Evolutionary conservation across 345 rosid species (phyloP).

Genomic region (Pelargonium nanum): DNA sequence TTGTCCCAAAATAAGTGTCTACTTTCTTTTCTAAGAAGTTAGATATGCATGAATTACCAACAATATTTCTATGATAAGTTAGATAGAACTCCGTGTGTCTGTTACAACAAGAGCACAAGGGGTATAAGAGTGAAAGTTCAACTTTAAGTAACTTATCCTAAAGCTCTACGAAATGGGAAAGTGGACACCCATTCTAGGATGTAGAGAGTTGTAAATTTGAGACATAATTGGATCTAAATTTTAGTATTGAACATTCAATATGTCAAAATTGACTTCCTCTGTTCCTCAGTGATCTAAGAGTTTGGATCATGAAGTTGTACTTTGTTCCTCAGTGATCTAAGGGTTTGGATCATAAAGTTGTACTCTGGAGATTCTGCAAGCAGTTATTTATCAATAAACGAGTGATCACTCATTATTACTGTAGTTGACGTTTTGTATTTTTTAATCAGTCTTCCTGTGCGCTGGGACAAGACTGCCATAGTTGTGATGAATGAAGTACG

Average conservation of each 20-base stretch:
- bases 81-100: too few relatives aligned
- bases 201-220: too few relatives aligned
- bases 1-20: too few relatives aligned
- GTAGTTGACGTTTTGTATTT: conserved; percentile 1
- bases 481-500: conserved; percentile 92
- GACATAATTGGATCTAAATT: too few relatives aligned
- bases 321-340: not conserved
- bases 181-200: too few relatives aligned
- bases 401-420: not conserved
- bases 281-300: not conserved
- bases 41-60: too few relatives aligned
- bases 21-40: too few relatives aligned
- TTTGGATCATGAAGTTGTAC: not conserved
- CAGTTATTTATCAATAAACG: not conserved
- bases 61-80: too few relatives aligned
- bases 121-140: too few relatives aligned
- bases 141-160: too few relatives aligned
- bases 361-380: not conserved
- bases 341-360: not conserved
- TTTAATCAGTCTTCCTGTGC: conserved; percentile 80
- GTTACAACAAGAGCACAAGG: too few relatives aligned
- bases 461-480: conserved; percentile 87
- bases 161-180: too few relatives aligned
- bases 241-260: not conserved
- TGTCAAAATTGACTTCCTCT: not conserved